phyloP scores from a whole-genome alignment of 2,329 filamentous ascomycete genomes.

The Fusarium pininemorale region DNA sequence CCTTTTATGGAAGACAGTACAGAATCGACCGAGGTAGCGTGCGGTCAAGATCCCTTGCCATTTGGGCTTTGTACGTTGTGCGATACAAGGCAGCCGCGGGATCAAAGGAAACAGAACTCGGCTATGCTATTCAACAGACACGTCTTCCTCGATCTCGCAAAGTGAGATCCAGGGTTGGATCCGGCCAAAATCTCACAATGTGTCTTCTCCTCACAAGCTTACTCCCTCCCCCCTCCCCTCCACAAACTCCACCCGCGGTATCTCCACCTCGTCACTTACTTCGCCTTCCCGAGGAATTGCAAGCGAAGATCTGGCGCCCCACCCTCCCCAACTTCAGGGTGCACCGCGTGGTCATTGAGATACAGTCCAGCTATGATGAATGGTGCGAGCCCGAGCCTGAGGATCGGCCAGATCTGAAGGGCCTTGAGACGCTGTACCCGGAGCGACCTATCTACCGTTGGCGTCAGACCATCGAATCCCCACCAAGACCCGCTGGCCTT shows the following conservation, averaged over 20 bases:
- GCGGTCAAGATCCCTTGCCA: accelerated
- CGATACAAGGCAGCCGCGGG: accelerated
- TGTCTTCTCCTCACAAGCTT: background rate
- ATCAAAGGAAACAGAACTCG: background rate
- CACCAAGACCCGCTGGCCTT: accelerated
- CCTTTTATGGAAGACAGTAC: background rate
- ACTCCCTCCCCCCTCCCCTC: background rate
- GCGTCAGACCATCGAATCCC: background rate
- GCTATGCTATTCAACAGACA: background rate
- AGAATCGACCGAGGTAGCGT: accelerated
- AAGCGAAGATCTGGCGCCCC: background rate
- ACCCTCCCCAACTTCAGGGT: accelerated
- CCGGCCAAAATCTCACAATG: accelerated
- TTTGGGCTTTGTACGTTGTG: background rate
- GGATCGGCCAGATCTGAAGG: background rate
- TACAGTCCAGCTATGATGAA: background rate
- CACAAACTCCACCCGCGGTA: background rate
- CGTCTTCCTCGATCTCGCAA: background rate
- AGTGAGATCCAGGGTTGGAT: background rate
- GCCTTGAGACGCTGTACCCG: background rate
- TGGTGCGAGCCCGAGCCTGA: background rate
- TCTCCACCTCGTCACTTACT: background rate
- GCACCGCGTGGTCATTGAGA: background rate
- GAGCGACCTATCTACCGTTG: background rate
- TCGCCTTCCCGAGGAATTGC: background rate